A percentile compares a stretch with the other conserved stretches of the same genome.
Conservation (phyloP, 768 basidiomycete species). For the Phallus indusiatus region DNA sequence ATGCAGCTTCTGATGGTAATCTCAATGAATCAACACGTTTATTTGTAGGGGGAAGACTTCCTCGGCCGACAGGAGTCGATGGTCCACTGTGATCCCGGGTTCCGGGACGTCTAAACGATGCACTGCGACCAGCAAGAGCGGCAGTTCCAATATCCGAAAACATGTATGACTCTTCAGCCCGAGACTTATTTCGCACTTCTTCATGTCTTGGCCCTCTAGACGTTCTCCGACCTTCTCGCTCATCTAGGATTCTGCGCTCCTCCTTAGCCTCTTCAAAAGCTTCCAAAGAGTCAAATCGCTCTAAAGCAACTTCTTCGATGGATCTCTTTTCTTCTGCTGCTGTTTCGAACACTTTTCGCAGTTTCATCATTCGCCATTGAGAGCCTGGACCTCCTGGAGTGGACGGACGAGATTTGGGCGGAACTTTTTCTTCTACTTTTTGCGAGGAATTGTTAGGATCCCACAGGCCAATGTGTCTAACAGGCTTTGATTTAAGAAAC, state of each 20-base stretch:
- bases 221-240: slow-evolving; percentile 52
- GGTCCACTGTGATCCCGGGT: slow-evolving; percentile 44
- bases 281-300: slow-evolving; percentile 77
- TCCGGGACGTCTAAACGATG: slow-evolving; percentile 77
- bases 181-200: slow-evolving; percentile 25
- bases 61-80: slow-evolving; percentile 44
- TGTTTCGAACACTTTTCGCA: slow-evolving; percentile 80
- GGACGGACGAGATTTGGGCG: slow-evolving; percentile 33
- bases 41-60: slow-evolving; percentile 28
- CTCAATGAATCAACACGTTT: slow-evolving; percentile 54
- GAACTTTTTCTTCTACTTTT: slow-evolving; percentile 34
- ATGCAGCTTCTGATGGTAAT: slow-evolving; percentile 43
- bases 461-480: slow-evolving; percentile 48
- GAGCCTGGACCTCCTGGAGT: slow-evolving; percentile 88
- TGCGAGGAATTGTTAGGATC: slow-evolving; percentile 51
- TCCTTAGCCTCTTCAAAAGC: slow-evolving; percentile 86
- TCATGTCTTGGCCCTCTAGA: slow-evolving; percentile 27
- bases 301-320: slow-evolving; percentile 72
- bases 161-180: slow-evolving; percentile 39
- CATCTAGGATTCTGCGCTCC: slow-evolving; percentile 79
- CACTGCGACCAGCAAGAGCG: slow-evolving; percentile 34
- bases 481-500: slow-evolving; percentile 31
- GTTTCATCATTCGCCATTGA: slow-evolving; percentile 97
- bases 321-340: slow-evolving; percentile 73
- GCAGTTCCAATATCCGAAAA: slow-evolving; percentile 48